phyloP scores from a whole-genome alignment of 164 flowering plant species.

The Piper longum region DNA sequence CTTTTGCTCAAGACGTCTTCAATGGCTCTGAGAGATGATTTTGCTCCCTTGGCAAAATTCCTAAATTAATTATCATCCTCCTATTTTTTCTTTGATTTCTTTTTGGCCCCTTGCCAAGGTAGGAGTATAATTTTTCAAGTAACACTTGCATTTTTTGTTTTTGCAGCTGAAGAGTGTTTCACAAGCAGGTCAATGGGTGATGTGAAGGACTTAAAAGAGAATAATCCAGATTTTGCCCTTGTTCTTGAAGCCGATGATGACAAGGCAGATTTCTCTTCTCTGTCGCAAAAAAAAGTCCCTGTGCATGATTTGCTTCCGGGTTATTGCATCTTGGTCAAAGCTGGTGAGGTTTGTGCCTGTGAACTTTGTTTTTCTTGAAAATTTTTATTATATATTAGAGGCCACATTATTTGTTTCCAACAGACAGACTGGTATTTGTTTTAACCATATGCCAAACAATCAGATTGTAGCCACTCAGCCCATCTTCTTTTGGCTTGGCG shows the following conservation, averaged over 20 bases:
- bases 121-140: too few relatives aligned
- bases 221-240: conserved; percentile 80
- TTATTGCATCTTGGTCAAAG: conserved; percentile 78
- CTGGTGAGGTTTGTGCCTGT: conserved; percentile 84
- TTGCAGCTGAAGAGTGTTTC: conserved; percentile 94
- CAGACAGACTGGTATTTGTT: too few relatives aligned
- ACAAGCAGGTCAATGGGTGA: conserved; percentile 86
- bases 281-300: conserved; percentile 55
- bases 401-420: too few relatives aligned
- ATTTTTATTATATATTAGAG: not conserved
- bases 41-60: too few relatives aligned
- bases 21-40: too few relatives aligned
- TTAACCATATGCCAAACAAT: too few relatives aligned
- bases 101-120: too few relatives aligned
- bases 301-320: conserved; percentile 74
- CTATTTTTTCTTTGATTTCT: not conserved
- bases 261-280: conserved; percentile 34
- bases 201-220: conserved; percentile 88
- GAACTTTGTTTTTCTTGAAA: not conserved
- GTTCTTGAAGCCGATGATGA: conserved; percentile 48
- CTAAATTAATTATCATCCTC: not conserved
- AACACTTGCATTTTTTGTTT: not conserved
- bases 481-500: too few relatives aligned
- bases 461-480: too few relatives aligned
- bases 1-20: too few relatives aligned